phyloP scores from a whole-genome alignment of 2,329 filamentous ascomycete species.

The Microcyclospora tardicrescens region DNA sequence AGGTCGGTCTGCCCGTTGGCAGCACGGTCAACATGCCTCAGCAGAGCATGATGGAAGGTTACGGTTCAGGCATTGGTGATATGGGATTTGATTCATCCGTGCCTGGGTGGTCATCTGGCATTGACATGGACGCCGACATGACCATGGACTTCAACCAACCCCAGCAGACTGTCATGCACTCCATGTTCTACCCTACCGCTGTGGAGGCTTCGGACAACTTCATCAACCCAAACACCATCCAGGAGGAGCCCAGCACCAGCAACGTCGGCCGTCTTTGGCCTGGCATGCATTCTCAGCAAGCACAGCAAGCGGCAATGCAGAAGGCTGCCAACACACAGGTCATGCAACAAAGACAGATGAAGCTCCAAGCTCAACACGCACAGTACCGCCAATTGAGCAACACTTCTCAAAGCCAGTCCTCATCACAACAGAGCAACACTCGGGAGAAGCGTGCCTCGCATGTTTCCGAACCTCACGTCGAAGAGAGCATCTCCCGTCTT shows the following conservation, averaged over 20 bases:
- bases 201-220: slow-evolving; percentile 36
- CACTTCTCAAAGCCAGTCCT: slow-evolving; percentile 12
- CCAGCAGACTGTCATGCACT: slow-evolving; percentile 30
- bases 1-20: slow-evolving; percentile 81
- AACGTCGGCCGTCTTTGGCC: slow-evolving; percentile 66
- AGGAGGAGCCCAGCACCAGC: slow-evolving; percentile 43
- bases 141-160: slow-evolving; percentile 45
- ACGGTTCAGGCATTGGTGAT: slow-evolving; percentile 52
- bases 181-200: slow-evolving; percentile 49
- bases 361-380: slow-evolving; percentile 26
- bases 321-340: slow-evolving; percentile 29
- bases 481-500: slow-evolving; percentile 88
- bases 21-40: slow-evolving; percentile 63
- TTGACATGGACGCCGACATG: slow-evolving; percentile 47
- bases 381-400: slow-evolving; percentile 22
- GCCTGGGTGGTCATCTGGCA: slow-evolving; percentile 41
- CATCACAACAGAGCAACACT: slow-evolving; percentile 18
- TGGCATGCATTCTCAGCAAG: slow-evolving; percentile 83
- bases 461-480: slow-evolving; percentile 38
- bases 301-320: slow-evolving; percentile 48
- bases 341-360: slow-evolving; percentile 39
- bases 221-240: slow-evolving; percentile 62
- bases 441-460: slow-evolving; percentile 34
- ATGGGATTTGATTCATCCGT: slow-evolving; percentile 47
- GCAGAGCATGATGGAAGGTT: slow-evolving; percentile 21